A percentile compares a stretch with the other conserved stretches of the same genome.
phyloP scores from a whole-genome alignment of 2,329 filamentous ascomycete genomes.

The Boeremia lycopersici region DNA sequence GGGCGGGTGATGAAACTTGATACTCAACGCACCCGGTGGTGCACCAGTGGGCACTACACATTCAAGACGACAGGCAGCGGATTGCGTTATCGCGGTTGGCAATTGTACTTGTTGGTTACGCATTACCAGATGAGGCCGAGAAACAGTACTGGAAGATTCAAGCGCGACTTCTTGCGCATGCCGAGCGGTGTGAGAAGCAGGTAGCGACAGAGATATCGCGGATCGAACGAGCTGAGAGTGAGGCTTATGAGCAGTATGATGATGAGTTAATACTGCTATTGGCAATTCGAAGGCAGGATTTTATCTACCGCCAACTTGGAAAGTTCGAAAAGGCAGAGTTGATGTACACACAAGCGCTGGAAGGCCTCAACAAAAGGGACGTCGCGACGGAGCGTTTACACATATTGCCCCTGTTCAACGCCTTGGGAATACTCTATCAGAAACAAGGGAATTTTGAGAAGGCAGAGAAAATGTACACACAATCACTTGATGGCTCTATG shows the following conservation, averaged over 20 bases:
- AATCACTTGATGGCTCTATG: not conserved
- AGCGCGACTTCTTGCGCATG: conserved; percentile 16
- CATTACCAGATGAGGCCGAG: not conserved
- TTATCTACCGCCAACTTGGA: conserved; percentile 14
- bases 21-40: conserved; percentile 21
- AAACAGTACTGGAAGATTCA: conserved; percentile 6
- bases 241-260: not conserved
- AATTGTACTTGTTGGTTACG: conserved; percentile 12
- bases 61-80: not conserved
- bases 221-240: not conserved
- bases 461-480: not conserved
- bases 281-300: conserved; percentile 17
- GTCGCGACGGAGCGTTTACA: conserved; percentile 1
- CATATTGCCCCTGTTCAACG: conserved; percentile 8
- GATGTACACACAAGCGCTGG: conserved; percentile 15
- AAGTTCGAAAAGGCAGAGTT: conserved; percentile 12
- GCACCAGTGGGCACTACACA: conserved; percentile 8
- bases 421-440: not conserved
- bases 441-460: not conserved
- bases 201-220: not conserved
- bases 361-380: not conserved
- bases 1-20: conserved; percentile 4
- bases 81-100: conserved; percentile 8
- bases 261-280: not conserved
- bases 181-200: conserved; percentile 5